These are phyloP conservation scores for Leucosporidium scottii DNA, from an alignment of 768 basidiomycete species.

Conservation along the genomic window DNA sequence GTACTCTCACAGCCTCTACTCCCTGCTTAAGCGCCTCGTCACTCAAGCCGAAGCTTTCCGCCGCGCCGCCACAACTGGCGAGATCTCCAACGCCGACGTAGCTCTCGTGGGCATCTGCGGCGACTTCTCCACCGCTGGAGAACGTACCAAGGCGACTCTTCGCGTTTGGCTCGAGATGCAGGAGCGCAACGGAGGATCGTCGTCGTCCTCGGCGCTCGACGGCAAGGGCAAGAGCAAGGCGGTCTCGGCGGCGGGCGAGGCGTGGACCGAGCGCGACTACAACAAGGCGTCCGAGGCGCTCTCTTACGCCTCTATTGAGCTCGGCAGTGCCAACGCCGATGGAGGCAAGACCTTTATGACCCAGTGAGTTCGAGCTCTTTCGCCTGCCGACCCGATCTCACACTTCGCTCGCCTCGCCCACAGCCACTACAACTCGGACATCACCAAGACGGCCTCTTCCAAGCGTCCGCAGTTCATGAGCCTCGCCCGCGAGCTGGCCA, in stretches of 20 bases:
- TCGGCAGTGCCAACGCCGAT: neutral
- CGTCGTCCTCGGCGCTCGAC: neutral
- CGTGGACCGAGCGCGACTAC: conserved; percentile 46
- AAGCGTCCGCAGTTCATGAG: conserved; percentile 50
- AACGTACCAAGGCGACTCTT: conserved; percentile 4
- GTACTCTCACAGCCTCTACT: conserved; percentile 37
- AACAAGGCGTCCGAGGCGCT: conserved; percentile 48
- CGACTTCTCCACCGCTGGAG: conserved; percentile 51
- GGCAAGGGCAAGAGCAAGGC: conserved; percentile 17
- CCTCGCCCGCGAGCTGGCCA: conserved; percentile 55
- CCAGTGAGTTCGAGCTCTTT: neutral
- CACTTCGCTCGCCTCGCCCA: neutral
- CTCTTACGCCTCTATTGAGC: conserved; percentile 48
- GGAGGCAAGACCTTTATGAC: neutral
- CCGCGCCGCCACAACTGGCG: conserved; percentile 44
- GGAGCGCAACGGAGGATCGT: conserved; percentile 32
- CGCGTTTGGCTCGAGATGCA: neutral
- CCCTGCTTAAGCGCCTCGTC: conserved; percentile 53
- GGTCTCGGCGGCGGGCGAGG: conserved; percentile 35
- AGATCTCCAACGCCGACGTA: conserved; percentile 29
- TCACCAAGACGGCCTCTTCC: conserved; percentile 43
- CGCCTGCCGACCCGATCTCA: neutral
- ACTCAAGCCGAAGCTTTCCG: conserved; percentile 53
- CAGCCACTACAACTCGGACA: conserved; percentile 42
- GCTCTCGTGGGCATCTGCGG: conserved; percentile 36